Evolutionary conservation across 805 yeast species (phyloP).

Genomic region (Candida takata): DNA sequence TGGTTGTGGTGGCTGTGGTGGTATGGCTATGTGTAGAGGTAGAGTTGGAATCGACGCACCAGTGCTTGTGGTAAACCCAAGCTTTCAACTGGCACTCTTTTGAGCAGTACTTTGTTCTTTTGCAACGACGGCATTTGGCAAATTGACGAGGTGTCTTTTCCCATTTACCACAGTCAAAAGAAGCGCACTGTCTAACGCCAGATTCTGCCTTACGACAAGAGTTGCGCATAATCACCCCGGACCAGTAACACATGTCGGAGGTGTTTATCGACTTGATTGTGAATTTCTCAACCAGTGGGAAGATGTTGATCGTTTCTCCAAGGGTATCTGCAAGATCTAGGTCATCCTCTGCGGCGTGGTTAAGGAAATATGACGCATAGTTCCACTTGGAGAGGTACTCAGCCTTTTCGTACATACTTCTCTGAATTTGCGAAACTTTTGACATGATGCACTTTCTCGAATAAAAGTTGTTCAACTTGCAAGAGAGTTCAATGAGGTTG

Average conservation of each 20-base stretch:
- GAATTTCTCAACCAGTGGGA: slow-evolving; percentile 88
- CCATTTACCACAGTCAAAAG: slow-evolving; percentile 91
- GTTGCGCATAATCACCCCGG: slow-evolving; percentile 95
- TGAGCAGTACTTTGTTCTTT: slow-evolving; percentile 91
- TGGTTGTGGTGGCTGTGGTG: no score
- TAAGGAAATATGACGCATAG: slow-evolving; percentile 33
- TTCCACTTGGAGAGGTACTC: slow-evolving; percentile 35
- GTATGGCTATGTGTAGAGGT: slow-evolving; percentile 1
- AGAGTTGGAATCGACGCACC: slow-evolving; percentile 55
- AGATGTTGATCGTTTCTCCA: slow-evolving; percentile 47
- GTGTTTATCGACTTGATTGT: slow-evolving; percentile 60
- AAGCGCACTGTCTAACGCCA: slow-evolving; percentile 93
- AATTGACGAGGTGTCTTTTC: slow-evolving; percentile 85
- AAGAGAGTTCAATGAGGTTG: slow-evolving; percentile 11
- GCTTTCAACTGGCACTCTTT: slow-evolving; percentile 87
- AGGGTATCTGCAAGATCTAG: not conserved
- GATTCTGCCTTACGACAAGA: slow-evolving; percentile 87
- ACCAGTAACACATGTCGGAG: slow-evolving; percentile 88
- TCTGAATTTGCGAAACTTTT: slow-evolving; percentile 7
- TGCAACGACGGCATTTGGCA: slow-evolving; percentile 91
- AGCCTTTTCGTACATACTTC: slow-evolving; percentile 2
- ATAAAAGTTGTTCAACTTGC: slow-evolving; percentile 17
- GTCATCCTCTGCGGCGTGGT: not conserved
- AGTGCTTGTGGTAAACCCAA: slow-evolving; percentile 88
- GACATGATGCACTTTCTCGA: slow-evolving; percentile 5